Conservation (phyloP, 139 green algal genomes). For the Parachlorella kessleri region DNA sequence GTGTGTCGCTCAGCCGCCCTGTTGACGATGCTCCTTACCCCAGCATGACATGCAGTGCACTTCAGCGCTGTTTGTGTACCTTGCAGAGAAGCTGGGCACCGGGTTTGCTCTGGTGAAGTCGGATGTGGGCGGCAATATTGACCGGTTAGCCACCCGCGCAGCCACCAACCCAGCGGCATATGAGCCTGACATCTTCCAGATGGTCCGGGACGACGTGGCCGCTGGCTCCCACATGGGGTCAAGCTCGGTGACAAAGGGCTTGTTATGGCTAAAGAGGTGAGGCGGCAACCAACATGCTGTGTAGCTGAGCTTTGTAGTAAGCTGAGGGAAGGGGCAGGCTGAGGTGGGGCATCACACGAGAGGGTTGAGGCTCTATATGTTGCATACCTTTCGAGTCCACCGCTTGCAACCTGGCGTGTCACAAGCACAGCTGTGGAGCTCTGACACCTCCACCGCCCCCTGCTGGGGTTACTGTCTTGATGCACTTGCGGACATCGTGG, state of each 20-base stretch:
- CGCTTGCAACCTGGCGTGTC: too few species aligned
- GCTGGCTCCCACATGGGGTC: conserved; percentile 37
- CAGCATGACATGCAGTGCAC: not conserved
- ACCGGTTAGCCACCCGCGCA: conserved; percentile 50
- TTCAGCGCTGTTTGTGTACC: not conserved
- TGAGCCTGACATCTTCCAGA: conserved; percentile 47
- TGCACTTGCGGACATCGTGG: too few species aligned
- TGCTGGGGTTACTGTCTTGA: too few species aligned
- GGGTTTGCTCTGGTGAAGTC: conserved; percentile 65
- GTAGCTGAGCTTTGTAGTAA: too few species aligned
- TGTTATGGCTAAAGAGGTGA: conserved; percentile 79
- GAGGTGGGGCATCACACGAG: too few species aligned
- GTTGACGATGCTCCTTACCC: not conserved
- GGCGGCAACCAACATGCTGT: too few species aligned
- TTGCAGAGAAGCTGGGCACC: conserved; percentile 72
- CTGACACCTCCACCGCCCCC: too few species aligned
- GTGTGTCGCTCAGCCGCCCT: not conserved
- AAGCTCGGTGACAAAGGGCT: conserved; percentile 68
- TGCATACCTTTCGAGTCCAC: too few species aligned
- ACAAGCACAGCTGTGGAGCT: too few species aligned
- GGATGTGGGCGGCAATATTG: conserved; percentile 76
- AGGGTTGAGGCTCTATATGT: too few species aligned
- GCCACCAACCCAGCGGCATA: conserved; percentile 52
- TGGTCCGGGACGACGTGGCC: conserved; percentile 69
- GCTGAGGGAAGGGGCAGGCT: too few species aligned